A percentile compares a stretch with the other conserved stretches of the same genome.
Evolutionary conservation across 1,284 basidiomycete species (phyloP).

Genomic region (Afroboletus lepidellus): DNA sequence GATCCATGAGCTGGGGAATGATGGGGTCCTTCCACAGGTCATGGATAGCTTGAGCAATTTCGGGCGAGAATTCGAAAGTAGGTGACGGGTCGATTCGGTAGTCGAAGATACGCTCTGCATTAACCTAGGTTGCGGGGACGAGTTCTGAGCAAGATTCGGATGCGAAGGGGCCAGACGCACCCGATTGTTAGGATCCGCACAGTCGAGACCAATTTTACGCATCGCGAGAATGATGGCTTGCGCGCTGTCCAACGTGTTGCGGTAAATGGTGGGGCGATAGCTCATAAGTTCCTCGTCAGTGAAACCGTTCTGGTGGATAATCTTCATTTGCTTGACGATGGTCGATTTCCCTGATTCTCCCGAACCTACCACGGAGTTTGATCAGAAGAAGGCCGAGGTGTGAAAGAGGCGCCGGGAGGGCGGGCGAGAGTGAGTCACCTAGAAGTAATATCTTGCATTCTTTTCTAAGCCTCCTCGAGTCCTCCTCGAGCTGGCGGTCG

Average conservation of each 20-base stretch:
- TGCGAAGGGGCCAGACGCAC: conserved; percentile 28
- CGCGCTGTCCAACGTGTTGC: conserved; percentile 86
- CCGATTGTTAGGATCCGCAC: conserved; percentile 72
- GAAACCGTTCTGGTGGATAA: conserved; percentile 96
- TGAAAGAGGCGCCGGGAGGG: conserved; percentile 12
- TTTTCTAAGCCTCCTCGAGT: conserved; percentile 73
- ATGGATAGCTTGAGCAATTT: conserved; percentile 77
- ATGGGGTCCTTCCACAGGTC: conserved; percentile 91
- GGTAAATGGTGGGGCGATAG: conserved; percentile 81
- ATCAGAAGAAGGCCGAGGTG: not conserved
- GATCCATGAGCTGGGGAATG: conserved; percentile 85
- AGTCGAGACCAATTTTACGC: conserved; percentile 87
- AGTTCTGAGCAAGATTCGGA: not conserved
- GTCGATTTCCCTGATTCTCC: conserved; percentile 89
- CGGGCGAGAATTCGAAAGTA: conserved; percentile 51
- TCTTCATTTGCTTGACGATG: conserved; percentile 99
- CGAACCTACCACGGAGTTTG: conserved; percentile 40
- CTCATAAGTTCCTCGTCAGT: conserved; percentile 76
- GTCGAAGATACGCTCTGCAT: conserved; percentile 62
- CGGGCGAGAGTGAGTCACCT: conserved; percentile 52
- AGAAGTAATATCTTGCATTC: conserved; percentile 95
- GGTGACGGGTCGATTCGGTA: conserved; percentile 46
- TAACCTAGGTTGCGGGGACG: conserved; percentile 35
- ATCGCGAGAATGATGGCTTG: conserved; percentile 89
- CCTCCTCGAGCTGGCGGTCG: conserved; percentile 72